Percentiles rank a stretch among this genome's conserved stretches.
Evolutionary conservation across 208 protist species (phyloP).

Genomic region (Wallacemonas rigidus): DNA sequence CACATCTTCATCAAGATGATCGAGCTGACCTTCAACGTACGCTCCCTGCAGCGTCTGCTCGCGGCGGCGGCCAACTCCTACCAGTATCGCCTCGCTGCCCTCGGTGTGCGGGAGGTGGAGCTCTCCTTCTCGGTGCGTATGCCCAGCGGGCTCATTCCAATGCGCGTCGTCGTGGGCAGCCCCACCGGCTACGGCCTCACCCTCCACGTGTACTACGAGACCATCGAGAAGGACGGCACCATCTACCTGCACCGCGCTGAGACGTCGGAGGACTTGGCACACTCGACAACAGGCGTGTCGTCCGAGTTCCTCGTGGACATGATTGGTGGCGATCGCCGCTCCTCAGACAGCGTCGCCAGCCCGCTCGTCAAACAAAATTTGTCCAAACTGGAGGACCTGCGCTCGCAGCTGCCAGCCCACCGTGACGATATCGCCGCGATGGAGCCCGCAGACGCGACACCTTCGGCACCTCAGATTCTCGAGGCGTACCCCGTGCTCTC

Average conservation of each 20-base stretch:
- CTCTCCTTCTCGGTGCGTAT: slow-evolving; percentile 73
- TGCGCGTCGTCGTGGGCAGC: slow-evolving; percentile 86
- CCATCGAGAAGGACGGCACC: slow-evolving; percentile 46
- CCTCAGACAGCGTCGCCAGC: slow-evolving; percentile 16
- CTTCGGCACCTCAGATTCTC: slow-evolving; percentile 23
- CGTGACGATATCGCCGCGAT: slow-evolving; percentile 17
- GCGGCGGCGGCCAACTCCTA: slow-evolving; percentile 54
- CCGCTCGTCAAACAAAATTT: slow-evolving; percentile 19
- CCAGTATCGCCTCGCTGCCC: slow-evolving; percentile 54
- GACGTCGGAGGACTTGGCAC: slow-evolving; percentile 65
- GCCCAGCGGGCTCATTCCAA: slow-evolving; percentile 58
- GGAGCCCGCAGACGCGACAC: slow-evolving; percentile 15
- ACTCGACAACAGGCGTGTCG: slow-evolving; percentile 27
- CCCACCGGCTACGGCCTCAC: slow-evolving; percentile 69
- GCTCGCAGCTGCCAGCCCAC: slow-evolving; percentile 36
- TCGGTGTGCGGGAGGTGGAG: slow-evolving; percentile 84
- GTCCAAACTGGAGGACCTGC: slow-evolving; percentile 39
- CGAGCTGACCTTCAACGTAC: slow-evolving; percentile 78
- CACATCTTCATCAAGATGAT: slow-evolving; percentile 89
- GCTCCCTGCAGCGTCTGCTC: slow-evolving; percentile 48
- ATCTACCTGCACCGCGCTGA: slow-evolving; percentile 67
- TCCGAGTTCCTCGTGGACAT: slow-evolving; percentile 46
- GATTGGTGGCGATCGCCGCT: slow-evolving; percentile 4
- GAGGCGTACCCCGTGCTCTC: slow-evolving; percentile 78
- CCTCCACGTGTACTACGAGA: slow-evolving; percentile 89